Evolutionary conservation across 495 filamentous ascomycete species (phyloP).

Genomic region (Achaetomiella virescens): DNA sequence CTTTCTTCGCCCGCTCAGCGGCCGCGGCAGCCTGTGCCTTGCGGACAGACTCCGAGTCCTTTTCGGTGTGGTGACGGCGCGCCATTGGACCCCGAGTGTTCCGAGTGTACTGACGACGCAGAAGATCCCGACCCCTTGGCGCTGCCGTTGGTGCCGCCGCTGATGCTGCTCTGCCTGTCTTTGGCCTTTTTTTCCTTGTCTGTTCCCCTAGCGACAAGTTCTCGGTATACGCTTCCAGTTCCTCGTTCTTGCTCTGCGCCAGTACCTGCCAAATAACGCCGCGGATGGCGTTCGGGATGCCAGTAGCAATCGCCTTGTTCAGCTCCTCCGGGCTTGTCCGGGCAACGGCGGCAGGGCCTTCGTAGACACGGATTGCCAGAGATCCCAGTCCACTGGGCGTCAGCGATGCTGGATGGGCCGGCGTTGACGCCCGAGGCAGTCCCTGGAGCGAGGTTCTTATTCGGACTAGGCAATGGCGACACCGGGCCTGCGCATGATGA

Average conservation of each 20-base stretch:
- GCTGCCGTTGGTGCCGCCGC: conserved; percentile 33
- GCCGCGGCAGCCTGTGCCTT: conserved; percentile 61
- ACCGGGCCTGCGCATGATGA: conserved; percentile 32
- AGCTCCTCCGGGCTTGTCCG: conserved; percentile 80
- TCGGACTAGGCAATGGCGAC: conserved; percentile 47
- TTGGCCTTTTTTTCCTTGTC: conserved; percentile 73
- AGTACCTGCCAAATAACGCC: conserved; percentile 98
- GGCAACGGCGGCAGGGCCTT: conserved; percentile 80
- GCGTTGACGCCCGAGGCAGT: conserved; percentile 72
- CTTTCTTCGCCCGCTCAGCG: conserved; percentile 65
- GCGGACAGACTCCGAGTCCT: conserved; percentile 55
- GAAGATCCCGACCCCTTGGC: conserved; percentile 66
- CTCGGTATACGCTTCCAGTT: conserved; percentile 82
- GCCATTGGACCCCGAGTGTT: conserved; percentile 61
- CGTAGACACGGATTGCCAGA: conserved; percentile 96
- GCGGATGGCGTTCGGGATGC: conserved; percentile 89
- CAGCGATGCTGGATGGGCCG: conserved; percentile 58
- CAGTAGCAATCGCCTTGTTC: conserved; percentile 82
- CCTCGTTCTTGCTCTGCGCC: conserved; percentile 86
- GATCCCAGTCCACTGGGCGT: conserved; percentile 88
- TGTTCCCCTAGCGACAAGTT: conserved; percentile 73
- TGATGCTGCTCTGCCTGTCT: conserved; percentile 50
- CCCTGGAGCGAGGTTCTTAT: conserved; percentile 63
- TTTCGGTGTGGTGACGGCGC: conserved; percentile 52
- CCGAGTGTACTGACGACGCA: conserved; percentile 76